Evolutionary conservation across 306 rosid genomes (phyloP), one percentile per base, ranked within the genome.

Genomic region (Prunus padus): DNA sequence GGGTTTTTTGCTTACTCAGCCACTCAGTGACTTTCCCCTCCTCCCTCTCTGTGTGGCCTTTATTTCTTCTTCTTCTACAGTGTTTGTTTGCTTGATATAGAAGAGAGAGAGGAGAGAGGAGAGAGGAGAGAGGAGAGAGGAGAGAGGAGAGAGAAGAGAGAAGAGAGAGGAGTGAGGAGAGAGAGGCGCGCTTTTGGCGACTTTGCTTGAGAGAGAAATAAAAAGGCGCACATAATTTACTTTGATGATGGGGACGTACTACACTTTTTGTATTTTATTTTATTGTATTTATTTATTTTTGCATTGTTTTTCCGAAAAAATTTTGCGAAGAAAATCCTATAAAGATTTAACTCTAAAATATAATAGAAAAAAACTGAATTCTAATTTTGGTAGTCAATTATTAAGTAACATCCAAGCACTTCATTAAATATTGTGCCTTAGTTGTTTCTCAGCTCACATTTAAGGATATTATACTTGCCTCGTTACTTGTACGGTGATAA

Each of bases 51-150:
- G 59, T 40, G 46, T 30, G 65, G 37, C n/a, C 50, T 54, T 62
- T 19, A 62, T 62, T 62, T 62, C 67, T 31, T 62, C 67, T 30
- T 60, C 62, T 55, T 14, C n/a, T 28, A 28, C 74, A 19, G 14
- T 31, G 28, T 3, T 3, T 33, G 30, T 10, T 67, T 57, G 76
- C 67, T 44, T 57, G 76, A 19, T 72, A 57, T 11, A 25, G 76
- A 23, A 40, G 51, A 72, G 76, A 71, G 63, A 19, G 51, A 3
- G 11, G 46, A 28, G 47, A 10, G 73, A 69, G 25, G 5, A 0
- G 47, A 9, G 45, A 18, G n/a, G n/a, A n/a, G n/a, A n/a, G n/a
- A n/a, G n/a, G 76, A 71, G 63, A 19, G 51, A 3, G 11, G 46
- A 28, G 47, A 10, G 73, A 69, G 25, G 5, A 0, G 47, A 9